Evolutionary conservation across 163 green algal genomes (phyloP).

Genomic region (Coccomyxa subellipsoidea): DNA sequence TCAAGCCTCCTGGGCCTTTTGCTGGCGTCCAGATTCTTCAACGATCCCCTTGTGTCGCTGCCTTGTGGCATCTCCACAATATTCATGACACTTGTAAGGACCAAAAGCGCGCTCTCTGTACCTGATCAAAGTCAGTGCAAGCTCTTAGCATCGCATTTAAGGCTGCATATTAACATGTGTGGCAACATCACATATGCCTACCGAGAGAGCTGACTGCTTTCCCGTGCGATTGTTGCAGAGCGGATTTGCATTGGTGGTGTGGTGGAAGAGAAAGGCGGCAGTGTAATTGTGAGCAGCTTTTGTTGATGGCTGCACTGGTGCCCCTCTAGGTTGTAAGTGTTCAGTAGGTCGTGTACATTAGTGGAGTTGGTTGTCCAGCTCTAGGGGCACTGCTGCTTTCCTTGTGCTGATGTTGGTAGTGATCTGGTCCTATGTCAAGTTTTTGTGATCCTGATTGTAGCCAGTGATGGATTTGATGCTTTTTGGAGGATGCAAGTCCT

Average conservation of each 20-base stretch:
- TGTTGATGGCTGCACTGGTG: neutral
- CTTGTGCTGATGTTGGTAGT: too few relatives aligned
- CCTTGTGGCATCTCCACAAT: slow-evolving; percentile 27
- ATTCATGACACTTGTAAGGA: slow-evolving; percentile 31
- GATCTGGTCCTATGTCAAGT: too few relatives aligned
- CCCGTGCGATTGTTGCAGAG: slow-evolving; percentile 10
- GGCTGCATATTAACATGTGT: too few relatives aligned
- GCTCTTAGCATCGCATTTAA: too few relatives aligned
- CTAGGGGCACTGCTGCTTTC: too few relatives aligned
- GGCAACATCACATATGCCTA: too few relatives aligned
- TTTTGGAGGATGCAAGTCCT: too few relatives aligned
- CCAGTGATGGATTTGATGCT: too few relatives aligned
- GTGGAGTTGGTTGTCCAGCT: neutral
- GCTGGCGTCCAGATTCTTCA: slow-evolving; percentile 27
- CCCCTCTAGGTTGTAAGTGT: slow-evolving; percentile 6
- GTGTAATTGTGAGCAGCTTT: too few relatives aligned
- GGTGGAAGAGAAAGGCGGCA: slow-evolving; percentile 9
- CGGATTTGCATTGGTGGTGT: slow-evolving; percentile 23
- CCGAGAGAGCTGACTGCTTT: too few relatives aligned
- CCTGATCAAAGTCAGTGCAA: too few relatives aligned
- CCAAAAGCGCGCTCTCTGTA: neutral
- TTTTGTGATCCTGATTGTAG: too few relatives aligned
- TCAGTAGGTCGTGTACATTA: neutral
- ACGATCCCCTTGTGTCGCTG: slow-evolving; percentile 22
- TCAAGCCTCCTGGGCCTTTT: slow-evolving; percentile 31